These are phyloP conservation scores for Luvunga scandens DNA, from an alignment of 345 rosid species.

Conservation along the genomic window DNA sequence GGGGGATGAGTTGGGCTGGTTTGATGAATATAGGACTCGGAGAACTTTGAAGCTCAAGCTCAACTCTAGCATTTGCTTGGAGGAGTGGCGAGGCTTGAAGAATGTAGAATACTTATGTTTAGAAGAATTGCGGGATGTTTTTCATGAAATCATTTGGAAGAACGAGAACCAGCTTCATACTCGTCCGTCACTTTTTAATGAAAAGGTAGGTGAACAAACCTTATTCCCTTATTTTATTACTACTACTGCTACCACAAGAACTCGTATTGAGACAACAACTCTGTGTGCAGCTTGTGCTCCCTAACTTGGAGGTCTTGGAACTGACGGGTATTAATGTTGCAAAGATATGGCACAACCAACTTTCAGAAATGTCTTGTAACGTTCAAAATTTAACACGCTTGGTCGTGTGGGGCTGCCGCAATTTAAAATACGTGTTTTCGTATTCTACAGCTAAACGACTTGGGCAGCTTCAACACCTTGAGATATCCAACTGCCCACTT, in stretches of 20 bases:
- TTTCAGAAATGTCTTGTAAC: background rate
- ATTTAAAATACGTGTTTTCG: background rate
- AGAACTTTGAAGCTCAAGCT: background rate
- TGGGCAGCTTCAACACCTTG: background rate
- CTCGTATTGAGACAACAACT: background rate
- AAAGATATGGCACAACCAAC: constrained; percentile 9
- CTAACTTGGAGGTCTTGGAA: constrained; percentile 12
- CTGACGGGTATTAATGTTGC: background rate
- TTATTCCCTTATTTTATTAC: background rate
- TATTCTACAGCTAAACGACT: background rate
- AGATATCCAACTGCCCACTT: background rate
- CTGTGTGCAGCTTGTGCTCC: constrained; percentile 18
- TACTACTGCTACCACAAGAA: background rate
- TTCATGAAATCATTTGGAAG: background rate
- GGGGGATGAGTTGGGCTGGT: background rate
- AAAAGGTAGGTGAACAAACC: background rate
- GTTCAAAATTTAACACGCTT: background rate
- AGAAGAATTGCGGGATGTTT: background rate
- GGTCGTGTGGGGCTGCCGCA: background rate
- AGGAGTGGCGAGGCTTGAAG: background rate
- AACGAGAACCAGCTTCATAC: background rate
- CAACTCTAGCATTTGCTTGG: background rate
- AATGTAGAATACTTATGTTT: background rate
- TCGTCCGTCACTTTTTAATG: background rate
- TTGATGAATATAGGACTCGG: fast-evolving